Conservation (phyloP, 2,329 filamentous ascomycete species). For the Cytospora mali region DNA sequence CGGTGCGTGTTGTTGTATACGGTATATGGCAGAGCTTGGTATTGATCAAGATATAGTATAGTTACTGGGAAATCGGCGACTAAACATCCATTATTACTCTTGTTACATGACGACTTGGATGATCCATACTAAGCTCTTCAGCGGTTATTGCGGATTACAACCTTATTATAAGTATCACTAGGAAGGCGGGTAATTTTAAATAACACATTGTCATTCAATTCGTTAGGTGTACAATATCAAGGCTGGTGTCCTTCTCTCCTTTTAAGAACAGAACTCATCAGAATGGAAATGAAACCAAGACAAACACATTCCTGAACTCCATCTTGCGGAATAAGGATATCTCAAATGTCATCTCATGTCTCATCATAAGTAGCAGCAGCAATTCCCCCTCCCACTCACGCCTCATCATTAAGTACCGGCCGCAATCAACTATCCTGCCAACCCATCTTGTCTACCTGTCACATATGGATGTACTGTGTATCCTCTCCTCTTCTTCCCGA, state of each 20-base stretch:
- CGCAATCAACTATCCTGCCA: too few relatives aligned
- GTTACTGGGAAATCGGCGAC: too few relatives aligned
- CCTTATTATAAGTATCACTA: neutral
- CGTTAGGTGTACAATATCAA: constrained; percentile 21
- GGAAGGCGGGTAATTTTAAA: neutral
- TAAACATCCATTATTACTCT: too few relatives aligned
- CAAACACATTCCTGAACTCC: constrained; percentile 18
- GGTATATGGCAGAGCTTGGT: neutral
- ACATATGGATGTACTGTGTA: neutral
- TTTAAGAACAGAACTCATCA: neutral
- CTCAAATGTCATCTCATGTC: constrained; percentile 17
- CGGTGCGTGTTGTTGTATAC: neutral
- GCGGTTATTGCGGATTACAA: too few relatives aligned
- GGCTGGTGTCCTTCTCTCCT: constrained; percentile 7
- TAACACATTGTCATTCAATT: neutral
- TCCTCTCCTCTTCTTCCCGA: neutral
- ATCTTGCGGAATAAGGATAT: constrained; percentile 21
- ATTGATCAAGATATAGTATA: neutral
- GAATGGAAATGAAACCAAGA: neutral
- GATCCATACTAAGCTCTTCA: too few relatives aligned
- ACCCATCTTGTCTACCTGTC: neutral
- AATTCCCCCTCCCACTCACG: neutral
- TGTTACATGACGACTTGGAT: too few relatives aligned
- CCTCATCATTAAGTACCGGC: too few relatives aligned
- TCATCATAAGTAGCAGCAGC: constrained; percentile 15